Percentiles rank a stretch among this genome's conserved stretches.
These are phyloP conservation scores for Glycine latifolia DNA, from an alignment of 306 rosid genomes.

Conservation along the genomic window DNA sequence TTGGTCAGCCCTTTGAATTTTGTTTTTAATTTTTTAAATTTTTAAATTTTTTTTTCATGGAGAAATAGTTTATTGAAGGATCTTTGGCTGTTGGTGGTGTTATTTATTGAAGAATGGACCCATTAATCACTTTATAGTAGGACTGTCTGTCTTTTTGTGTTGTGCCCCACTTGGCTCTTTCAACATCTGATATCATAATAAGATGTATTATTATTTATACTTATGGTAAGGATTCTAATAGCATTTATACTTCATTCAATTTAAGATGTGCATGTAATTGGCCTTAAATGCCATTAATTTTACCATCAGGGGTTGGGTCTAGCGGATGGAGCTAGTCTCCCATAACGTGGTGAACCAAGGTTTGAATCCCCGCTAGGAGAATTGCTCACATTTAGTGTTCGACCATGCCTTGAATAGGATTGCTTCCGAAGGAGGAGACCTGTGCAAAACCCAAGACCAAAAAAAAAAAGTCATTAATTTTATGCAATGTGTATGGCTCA, in stretches of 20 bases:
- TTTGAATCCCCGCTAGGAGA: neutral
- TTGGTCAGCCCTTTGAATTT: constrained; percentile 30
- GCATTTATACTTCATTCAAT: neutral
- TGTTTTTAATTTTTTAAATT: neutral
- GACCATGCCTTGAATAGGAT: no score
- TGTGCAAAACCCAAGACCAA: no score
- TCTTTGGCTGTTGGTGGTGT: constrained; percentile 13
- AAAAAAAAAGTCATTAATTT: neutral
- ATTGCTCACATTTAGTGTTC: no score
- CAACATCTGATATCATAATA: neutral
- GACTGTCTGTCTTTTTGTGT: neutral
- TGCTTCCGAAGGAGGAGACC: no score
- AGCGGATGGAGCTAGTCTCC: neutral
- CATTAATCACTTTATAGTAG: neutral
- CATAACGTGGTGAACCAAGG: neutral
- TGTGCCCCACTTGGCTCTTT: constrained; percentile 29
- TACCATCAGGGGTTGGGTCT: neutral
- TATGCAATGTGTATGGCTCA: constrained; percentile 9
- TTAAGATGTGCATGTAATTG: neutral
- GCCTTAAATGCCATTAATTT: neutral
- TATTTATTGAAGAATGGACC: constrained; percentile 35
- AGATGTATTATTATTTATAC: neutral
- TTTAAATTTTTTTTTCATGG: neutral
- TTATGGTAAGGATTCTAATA: constrained; percentile 20
- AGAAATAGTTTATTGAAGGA: constrained; percentile 3